Conservation (phyloP, 768 basidiomycete species). For the Podaxis mareebaensis region DNA sequence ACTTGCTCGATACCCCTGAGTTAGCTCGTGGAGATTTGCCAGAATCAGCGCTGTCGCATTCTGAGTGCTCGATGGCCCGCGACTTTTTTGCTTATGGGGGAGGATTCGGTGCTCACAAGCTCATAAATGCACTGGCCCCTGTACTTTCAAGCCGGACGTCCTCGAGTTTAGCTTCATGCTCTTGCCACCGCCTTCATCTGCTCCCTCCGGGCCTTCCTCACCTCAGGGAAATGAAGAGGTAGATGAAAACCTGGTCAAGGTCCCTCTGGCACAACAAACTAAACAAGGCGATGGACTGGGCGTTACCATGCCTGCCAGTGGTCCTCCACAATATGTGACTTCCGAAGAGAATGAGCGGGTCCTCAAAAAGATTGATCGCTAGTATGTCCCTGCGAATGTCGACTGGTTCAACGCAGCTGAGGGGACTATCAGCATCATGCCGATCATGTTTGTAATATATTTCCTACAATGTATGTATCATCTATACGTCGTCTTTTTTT, state of each 20-base stretch:
- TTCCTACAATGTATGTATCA: slow-evolving; percentile 28
- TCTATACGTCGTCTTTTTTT: neutral
- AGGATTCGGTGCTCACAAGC: neutral
- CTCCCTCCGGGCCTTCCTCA: neutral
- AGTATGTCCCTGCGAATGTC: slow-evolving; percentile 20
- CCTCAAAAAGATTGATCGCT: slow-evolving; percentile 29
- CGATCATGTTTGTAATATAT: slow-evolving; percentile 31
- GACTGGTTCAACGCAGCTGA: too few relatives aligned
- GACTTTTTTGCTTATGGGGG: too few relatives aligned
- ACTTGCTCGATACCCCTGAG: neutral
- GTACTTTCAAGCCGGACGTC: neutral
- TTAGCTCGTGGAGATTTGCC: neutral
- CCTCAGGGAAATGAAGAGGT: neutral
- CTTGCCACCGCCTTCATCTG: neutral
- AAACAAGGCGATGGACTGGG: slow-evolving; percentile 21
- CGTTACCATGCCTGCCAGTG: slow-evolving; percentile 15
- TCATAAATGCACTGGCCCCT: neutral
- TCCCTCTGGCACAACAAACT: neutral
- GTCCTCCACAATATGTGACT: slow-evolving; percentile 18
- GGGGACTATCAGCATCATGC: slow-evolving; percentile 27
- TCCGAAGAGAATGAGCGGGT: slow-evolving; percentile 27
- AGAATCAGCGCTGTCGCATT: neutral
- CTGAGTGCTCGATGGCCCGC: neutral
- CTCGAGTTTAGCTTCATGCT: neutral
- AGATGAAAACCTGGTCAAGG: neutral